Evolutionary conservation across 306 rosid species (phyloP), one percentile per base, ranked within the genome.

Genomic region (Lathyrus oleraceus): DNA sequence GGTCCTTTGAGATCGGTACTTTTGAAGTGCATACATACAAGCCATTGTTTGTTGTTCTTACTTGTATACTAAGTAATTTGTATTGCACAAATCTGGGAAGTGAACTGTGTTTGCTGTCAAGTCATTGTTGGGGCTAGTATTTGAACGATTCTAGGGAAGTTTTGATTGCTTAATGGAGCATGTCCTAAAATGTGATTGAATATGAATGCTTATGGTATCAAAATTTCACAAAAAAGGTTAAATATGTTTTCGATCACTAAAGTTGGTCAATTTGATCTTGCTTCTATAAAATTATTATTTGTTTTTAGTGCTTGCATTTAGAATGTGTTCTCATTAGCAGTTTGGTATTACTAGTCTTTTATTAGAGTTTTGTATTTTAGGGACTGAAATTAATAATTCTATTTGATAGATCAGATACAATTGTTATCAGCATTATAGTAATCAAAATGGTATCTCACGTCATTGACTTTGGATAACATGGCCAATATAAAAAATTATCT

Each of bases 1-100:
- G 84, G 75, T 81, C 75, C 74, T 53, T 59, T 5, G 73, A 65
- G 80, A 84, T 74, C 56, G 71, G 74, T 76, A 70, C 74, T 39
- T 78, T 68, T 54, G 59, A 78, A 61, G 68, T 68, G 56, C 81
- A 63, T 66, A 54, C 78, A 73, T 39, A 75, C 58, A 40, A 20
- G 69, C 25, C 62, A 35, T 73, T 69, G 57, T 65, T 67, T 36
- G 40, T 43, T 42, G 30, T 19, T 52, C 53, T 58, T 32, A 36
- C 36, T 32, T 61, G 23, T 20, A 21, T 23, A 28, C 52, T 39
- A 47, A n/a, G 52, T 32, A 47, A 47, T 8, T 3, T 19, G 78
- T 40, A 72, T 78, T 59, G 70, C 45, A 38, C 14, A 35, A 20
- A 40, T 30, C 49, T 42, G 14, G 30, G 27, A 10, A 42, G 4